Base-by-base conservation (phyloP, 768 basidiomycete genomes). In the Phanerochaete carnosa region DNA sequence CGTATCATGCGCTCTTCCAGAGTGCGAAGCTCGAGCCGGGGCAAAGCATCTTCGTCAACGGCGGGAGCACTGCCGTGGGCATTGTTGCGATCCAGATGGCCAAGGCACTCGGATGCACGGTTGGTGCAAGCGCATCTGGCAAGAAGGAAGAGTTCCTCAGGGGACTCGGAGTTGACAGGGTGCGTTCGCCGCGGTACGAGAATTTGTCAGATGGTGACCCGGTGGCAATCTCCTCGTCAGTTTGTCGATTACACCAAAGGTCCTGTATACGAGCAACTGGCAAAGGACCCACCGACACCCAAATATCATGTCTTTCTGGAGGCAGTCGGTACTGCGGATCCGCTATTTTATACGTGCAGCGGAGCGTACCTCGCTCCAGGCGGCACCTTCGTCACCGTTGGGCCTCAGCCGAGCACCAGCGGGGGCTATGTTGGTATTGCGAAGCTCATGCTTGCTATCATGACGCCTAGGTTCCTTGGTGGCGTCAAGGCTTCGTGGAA, bases 51-150 rank as follows among this genome's bases (percentile, higher is more conserved):
- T 81, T 92, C 64, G 75, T 93, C 66, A 86, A 89, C 58, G 89
- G 89, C 0, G 90, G 88, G 3, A 86, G 85, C 54, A 83, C 86
- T 1, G 73, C 84, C 13, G 87, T 90, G 1, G 90, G 90, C 3
- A 74, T 79, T n/a, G 81, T 81, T 64, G 89, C 87, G 0, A 87
- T 92, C 51, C 88, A 91, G 69, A 68, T 91, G 11, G 88, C 89
- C 8, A 92, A 90, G 67, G 78, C 82, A 0, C 76, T 75, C 62
- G 87, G 87, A 3, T 83, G 83, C 57, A 74, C 62, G 3, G 88
- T 91, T 4, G 75, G 81, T 1, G 82, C 83, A 0, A 83, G 79
- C 30, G 87, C 86, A 9, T 89, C 87, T 3, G 76, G 68, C 1
- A 82, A 78, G 69, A 90, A 89, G 61, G 80, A 83, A 47, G 76